Base-by-base conservation (phyloP, 352 stramenopile species). In the Phytophthora podocarpi region DNA sequence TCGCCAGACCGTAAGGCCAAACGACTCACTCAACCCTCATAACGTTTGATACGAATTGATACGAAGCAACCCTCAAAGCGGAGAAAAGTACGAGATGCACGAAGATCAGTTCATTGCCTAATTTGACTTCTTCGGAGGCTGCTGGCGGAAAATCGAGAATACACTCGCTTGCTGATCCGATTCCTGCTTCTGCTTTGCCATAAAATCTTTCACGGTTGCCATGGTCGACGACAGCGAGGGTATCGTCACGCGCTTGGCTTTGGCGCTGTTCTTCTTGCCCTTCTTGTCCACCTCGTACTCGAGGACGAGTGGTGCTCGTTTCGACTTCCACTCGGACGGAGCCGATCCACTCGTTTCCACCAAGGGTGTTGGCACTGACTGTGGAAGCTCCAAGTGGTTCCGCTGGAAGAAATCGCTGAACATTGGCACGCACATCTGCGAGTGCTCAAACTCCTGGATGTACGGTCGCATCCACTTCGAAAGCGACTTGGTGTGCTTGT, bases 391-490 rank as follows among this genome's bases (percentile, higher is more conserved):
- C 3, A 53, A 31, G 20, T 45, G 55, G 36, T 93, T 93, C 13
- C 74, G 77, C 45, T 80, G 65, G 37, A 91, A 93, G 41, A 93
- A 93, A 12, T 84, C 66, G 5, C 26, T 35, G 32, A 93, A 85
- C 53, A 90, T 67, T 5, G 80, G 61, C 10, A 89, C 32, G n/a
- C 78, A 82, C 40, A 89, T 74, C 51, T 90, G 54, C 11, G 78
- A 74, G 40, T 90, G 64, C 42, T 91, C 82, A 27, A 90, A 85
- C 50, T 93, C 82, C 20, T 83, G 80, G 16, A 93, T 78, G 54
- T 82, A 80, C 30, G 82, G 77, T 13, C 84, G 80, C 64, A 91
- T 90, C 84, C 84, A 93, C 67, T 93, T 93, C 35, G 84, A 91
- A 5, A 93, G 72, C 21, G 74, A 91, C 20, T 76, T 74, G 7